Base-by-base conservation (phyloP, 129 eudicot species). In the Logfia minima region DNA sequence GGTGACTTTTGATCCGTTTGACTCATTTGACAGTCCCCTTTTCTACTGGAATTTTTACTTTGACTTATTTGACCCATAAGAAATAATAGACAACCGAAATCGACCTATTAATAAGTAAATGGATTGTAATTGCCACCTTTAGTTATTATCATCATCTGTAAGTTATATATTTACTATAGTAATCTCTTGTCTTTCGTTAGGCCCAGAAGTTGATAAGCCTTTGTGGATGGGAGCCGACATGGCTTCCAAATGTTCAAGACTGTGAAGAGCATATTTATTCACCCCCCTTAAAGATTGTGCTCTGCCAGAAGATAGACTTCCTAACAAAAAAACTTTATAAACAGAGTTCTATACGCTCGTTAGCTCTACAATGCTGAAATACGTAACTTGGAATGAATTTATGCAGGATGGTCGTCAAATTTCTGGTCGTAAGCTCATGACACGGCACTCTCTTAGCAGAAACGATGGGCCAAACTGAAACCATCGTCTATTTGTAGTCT, bases 201-300 rank as follows among this genome's bases (percentile, higher is more conserved):
- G 96, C 96, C 45, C 96, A 87, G 71, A 92, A 92, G 81, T 58
- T 92, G 84, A 87, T 87, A 77, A 90, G 96, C 83, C 85, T 92
- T 34, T 92, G 97, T 81, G 97, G 97, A 22, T 92, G 97, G 97
- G 97, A 92, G 75, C 97, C 97, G 4, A 89, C 90, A 74, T 92
- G 97, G 97, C 91, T 89, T 71, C 88, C 87, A 64, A 83, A 85
- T 81, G 81, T 92, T 72, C 92, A 89, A 85, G 97, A 92, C 75
- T 89, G 87, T 76, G 97, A 92, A 86, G 97, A 92, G 65, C 85
- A 89, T 83, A 66, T 81, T 92, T 90, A 0, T 79, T 81, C 72
- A 10, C 9, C 21, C 89, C 64, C 11, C 21, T 58, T 21, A 58
- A 22, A 56, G 63, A 82, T 76, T 51, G 5, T 51, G 56, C 56